Evolutionary conservation across 768 basidiomycete genomes (phyloP), one percentile per base, ranked within the genome.

Genomic region (Podaxis sp.): DNA sequence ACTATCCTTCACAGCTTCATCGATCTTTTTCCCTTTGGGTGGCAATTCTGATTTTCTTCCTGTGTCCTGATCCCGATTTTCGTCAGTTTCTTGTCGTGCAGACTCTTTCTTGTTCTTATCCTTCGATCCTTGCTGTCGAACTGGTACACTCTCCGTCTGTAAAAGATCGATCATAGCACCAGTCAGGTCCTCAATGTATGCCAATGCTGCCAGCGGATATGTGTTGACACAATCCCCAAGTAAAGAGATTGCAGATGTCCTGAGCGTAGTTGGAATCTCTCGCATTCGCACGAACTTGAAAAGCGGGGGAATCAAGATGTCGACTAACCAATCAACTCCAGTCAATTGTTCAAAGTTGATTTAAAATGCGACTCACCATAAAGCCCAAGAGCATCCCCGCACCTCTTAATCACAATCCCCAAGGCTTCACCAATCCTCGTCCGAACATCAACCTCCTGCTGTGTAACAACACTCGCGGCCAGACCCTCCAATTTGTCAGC

Each of bases 361-460:
- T 26, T 20, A n/a, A 36, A 36, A 36, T 15, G 56, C 33, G 15
- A 73, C 78, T 56, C 67, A 95, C 96, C 84, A 70, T 93, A 88
- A 10, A 79, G 70, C 6, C 86, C 79, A 41, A 97, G 76, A 0
- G 89, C 80, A 20, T 84, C 83, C 15, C 91, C 95, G 55, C 87
- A 87, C 51, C 87, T 78, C 64, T 86, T 81, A 41, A 97, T 87
- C 2, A 95, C 87, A 64, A 88, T 84, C 12, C 84, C 86, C 15
- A 98, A 74, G 0, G 94, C 94, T 74, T 99, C 96, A 1, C 94
- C 96, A 8, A 96, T 77, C 26, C 95, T 80, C 10, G 90, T 80
- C 37, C 88, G 80, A 48, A 81, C 77, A 69, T 97, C 93, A 40
- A 97, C 75, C 63, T 94, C 91, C 40, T 84, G 80, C 69, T 76